Base-by-base conservation (phyloP, 139 green algal genomes). In the Chlamydomonas sphaeroides region DNA sequence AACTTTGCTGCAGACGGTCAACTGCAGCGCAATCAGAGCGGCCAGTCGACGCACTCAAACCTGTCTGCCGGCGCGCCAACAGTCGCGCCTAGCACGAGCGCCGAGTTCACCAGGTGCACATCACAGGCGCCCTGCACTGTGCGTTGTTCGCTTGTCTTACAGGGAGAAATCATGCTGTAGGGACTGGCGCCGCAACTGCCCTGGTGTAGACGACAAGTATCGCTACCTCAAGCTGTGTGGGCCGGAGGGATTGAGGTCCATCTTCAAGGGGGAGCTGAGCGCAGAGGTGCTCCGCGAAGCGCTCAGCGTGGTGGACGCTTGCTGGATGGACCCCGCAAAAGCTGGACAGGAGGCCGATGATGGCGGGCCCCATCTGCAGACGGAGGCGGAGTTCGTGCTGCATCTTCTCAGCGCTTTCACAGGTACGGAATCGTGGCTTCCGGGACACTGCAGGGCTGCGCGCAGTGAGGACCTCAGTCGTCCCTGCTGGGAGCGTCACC, bases 241-340 rank as follows among this genome's bases (percentile, higher is more conserved):
- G 23, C 85, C 85, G 3, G 63, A 68, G 17, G 59, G 26, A 32
- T 56, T 91, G 32, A 33, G 42, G 3, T 25, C 59, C 3, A 62
- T 91, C 3, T 91, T 91, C 72, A 85, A 86, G 38, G 80, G 89
- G 28, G 87, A 91, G 76, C 39, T 90, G 11, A 79, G 67, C 53
- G 41, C 57, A 14, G 84, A 89, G 61, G 38, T 86, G 30, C 81
- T 91, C 45, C 82, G 84, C 21, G 83, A 86, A 15, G 38, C 88
- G 8, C 30, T 90, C 36, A 15, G 1, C 2, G 86, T 90, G 65
- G 32, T 90, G 59, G 83, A 88, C 0, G 65, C 71, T 0, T 86
- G 78, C 72, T 90, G 86, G 86, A 73, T 86, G 48, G 56, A 70
- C 2, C 57, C 83, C 71, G 86, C 70, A 0, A 78, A 78, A 28